Base-by-base conservation (phyloP, 164 flowering plant species). In the Nymphaea colorata region DNA sequence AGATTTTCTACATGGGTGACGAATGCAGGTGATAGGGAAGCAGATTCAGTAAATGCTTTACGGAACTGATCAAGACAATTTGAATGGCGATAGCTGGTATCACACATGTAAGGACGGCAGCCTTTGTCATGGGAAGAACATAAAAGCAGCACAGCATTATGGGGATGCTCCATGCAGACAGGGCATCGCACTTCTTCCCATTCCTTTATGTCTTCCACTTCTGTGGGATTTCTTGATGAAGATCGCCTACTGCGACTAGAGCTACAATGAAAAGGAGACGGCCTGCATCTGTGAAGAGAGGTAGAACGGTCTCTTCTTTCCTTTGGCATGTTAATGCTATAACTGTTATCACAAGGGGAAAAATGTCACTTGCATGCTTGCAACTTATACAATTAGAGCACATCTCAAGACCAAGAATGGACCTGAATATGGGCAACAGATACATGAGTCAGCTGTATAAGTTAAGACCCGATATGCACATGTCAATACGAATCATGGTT, bases 81-180 rank as follows among this genome's bases (percentile, higher is more conserved):
- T 0, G 98, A 93, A 74, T 87, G 97, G 4, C 97, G 88, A 61
- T 83, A 84, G 74, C 98, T 91, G 18, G 97, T 93, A 75, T 89
- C 90, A 72, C 98, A 93, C 92, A 93, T 89, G 76, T 76, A 93
- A 18, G 98, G 94, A 7, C 87, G 96, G 68, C 98, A 93, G 2
- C 98, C 98, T 70, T 86, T 93, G 10, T 85, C 85, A 72, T 79
- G 81, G 59, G 97, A 91, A 3, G 97, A 74, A 73, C 98, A 91
- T 5, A 84, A 53, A 60, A 93, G 88, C 15, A 93, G 86, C 59
- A 90, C 84, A 7, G 96, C 96, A 80, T 93, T 93, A 72, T 91
- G 98, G 45, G 98, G 98, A 73, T 87, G 96, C 61, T 93, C 98
- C 93, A 93, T 86, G 73, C 98, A 93, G n/a, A 93, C 93, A 61